phyloP scores from a whole-genome alignment of 1,284 basidiomycete genomes.

The Thecaphora thlaspeos region DNA sequence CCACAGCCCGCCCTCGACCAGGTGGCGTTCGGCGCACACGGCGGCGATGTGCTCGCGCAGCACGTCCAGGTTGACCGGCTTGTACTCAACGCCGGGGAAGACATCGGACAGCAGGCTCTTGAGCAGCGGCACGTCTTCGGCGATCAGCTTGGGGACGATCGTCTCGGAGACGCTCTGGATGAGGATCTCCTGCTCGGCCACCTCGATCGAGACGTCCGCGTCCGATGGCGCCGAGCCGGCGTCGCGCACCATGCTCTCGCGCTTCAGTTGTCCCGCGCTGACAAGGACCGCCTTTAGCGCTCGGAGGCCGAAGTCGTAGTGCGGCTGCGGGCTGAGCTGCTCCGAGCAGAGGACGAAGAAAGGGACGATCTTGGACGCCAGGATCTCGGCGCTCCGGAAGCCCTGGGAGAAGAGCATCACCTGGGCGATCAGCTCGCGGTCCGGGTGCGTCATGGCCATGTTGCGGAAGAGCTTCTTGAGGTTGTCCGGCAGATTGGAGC shows the following conservation, averaged over 20 bases:
- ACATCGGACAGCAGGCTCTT: slow-evolving; percentile 93
- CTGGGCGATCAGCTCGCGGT: slow-evolving; percentile 96
- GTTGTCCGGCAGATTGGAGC: slow-evolving; percentile 94
- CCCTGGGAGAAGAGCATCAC: slow-evolving; percentile 99
- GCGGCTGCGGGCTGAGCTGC: slow-evolving; percentile 92
- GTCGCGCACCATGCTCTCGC: slow-evolving; percentile 63
- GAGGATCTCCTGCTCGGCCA: slow-evolving; percentile 90
- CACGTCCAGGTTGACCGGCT: slow-evolving; percentile 81
- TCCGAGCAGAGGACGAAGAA: slow-evolving; percentile 99
- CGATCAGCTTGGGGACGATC: slow-evolving; percentile 95
- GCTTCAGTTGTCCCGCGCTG: slow-evolving; percentile 95
- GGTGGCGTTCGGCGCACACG: slow-evolving; percentile 81
- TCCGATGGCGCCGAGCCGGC: slow-evolving; percentile 8
- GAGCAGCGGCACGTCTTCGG: slow-evolving; percentile 91
- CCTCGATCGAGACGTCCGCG: slow-evolving; percentile 43
- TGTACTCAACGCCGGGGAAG: slow-evolving; percentile 91
- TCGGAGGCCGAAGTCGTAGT: slow-evolving; percentile 98
- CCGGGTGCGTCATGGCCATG: slow-evolving; percentile 99
- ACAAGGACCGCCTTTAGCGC: slow-evolving; percentile 94
- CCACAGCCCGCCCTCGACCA: slow-evolving; percentile 86
- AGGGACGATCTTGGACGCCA: slow-evolving; percentile 96
- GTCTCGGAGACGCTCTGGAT: slow-evolving; percentile 99
- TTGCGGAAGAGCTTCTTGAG: slow-evolving; percentile 89
- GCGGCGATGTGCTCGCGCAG: slow-evolving; percentile 79
- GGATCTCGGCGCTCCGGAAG: slow-evolving; percentile 91